phyloP scores from a whole-genome alignment of 1,139 yeast species.

The Hyphopichia burtonii region DNA sequence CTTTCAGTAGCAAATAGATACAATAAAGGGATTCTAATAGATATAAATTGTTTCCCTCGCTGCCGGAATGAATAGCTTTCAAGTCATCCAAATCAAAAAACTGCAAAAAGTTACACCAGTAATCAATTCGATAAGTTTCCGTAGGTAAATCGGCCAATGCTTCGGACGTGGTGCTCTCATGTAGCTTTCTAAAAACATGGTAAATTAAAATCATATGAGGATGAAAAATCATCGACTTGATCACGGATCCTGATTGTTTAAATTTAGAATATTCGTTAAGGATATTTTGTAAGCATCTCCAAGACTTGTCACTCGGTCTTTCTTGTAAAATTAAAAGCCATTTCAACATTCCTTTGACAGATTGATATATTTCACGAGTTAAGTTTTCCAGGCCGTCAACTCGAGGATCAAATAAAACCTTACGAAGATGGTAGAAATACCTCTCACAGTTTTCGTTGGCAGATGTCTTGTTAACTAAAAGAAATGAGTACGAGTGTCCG shows the following conservation, averaged over 20 bases:
- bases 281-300: constrained; percentile 12
- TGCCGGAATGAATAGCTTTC: not conserved
- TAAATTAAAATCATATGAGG: constrained; percentile 25
- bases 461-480: constrained; percentile 21
- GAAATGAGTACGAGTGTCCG: constrained; percentile 23
- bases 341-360: constrained; percentile 23
- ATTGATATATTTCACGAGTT: constrained; percentile 14
- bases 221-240: constrained; percentile 9
- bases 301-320: constrained; percentile 17
- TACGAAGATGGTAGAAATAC: constrained; percentile 14
- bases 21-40: constrained; percentile 2
- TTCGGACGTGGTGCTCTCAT: not conserved
- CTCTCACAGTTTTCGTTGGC: constrained; percentile 18
- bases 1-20: constrained; percentile 1
- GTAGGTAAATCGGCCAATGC: not conserved
- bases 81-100: not conserved
- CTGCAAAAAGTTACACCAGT: constrained; percentile 1
- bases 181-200: constrained; percentile 12
- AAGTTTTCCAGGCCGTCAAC: constrained; percentile 3
- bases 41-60: not conserved
- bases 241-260: constrained; percentile 4
- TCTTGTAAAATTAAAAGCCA: constrained; percentile 38
- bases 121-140: not conserved
- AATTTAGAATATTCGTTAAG: constrained; percentile 8
- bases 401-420: constrained; percentile 9